A percentile compares a stretch with the other conserved stretches of the same genome.
phyloP scores from a whole-genome alignment of 352 stramenopile species.

The Pelagophyceae sp. region DNA sequence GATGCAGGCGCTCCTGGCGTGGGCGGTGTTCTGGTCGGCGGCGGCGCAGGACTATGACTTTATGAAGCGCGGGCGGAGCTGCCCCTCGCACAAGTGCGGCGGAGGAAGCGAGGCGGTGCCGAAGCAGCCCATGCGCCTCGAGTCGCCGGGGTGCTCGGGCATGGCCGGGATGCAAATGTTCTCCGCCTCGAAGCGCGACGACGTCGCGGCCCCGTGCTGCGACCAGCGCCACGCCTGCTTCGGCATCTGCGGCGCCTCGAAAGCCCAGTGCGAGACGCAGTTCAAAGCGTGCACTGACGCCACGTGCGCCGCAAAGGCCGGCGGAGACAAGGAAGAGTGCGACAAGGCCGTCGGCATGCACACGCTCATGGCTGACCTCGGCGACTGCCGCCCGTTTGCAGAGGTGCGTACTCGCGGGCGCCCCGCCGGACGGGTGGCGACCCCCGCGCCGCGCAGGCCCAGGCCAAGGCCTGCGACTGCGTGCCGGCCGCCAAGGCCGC shows the following conservation, averaged over 20 bases:
- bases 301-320: not conserved
- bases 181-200: not conserved
- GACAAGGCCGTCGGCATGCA: not conserved
- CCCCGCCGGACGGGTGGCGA: too few relatives aligned
- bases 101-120: not conserved
- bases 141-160: not conserved
- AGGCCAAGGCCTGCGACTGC: slow-evolving; percentile 5
- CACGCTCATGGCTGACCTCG: not conserved
- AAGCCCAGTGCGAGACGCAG: not conserved
- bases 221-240: not conserved
- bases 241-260: not conserved
- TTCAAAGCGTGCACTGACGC: not conserved
- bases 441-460: too few relatives aligned
- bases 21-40: too few relatives aligned
- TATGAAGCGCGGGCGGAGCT: too few relatives aligned
- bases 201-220: not conserved
- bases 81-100: too few relatives aligned
- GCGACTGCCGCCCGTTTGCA: not conserved
- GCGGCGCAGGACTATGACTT: too few relatives aligned
- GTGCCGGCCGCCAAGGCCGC: not conserved
- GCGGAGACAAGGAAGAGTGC: not conserved
- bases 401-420: too few relatives aligned
- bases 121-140: not conserved
- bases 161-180: not conserved
- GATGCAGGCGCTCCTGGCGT: too few relatives aligned